phyloP scores from a whole-genome alignment of 2,329 filamentous ascomycete genomes.

The Aspergillus sp. region DNA sequence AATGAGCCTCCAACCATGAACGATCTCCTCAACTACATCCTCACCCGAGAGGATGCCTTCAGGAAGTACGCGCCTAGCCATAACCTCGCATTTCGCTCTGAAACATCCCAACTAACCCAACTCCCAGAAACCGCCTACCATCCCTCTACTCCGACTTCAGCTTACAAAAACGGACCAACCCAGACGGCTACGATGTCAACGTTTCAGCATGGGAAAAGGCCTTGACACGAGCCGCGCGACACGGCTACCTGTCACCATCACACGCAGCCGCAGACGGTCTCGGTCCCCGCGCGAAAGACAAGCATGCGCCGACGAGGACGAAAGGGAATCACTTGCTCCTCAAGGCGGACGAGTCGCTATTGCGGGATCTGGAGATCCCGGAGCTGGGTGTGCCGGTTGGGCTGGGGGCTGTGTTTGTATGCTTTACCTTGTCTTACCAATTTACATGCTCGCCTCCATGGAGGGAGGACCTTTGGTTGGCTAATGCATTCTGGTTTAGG shows the following conservation, averaged over 20 bases:
- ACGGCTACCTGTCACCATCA: conserved; percentile 52
- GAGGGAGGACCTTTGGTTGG: too few species aligned
- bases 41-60: conserved; percentile 53
- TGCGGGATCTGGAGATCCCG: conserved; percentile 61
- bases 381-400: conserved; percentile 75
- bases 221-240: conserved; percentile 57
- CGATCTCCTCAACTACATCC: conserved; percentile 59
- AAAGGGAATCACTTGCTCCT: conserved; percentile 43
- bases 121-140: conserved; percentile 59
- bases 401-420: conserved; percentile 62
- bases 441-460: not conserved
- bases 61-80: conserved; percentile 38
- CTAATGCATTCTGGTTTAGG: conserved; percentile 19
- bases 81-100: too few species aligned
- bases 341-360: conserved; percentile 51
- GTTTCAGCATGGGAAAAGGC: conserved; percentile 68
- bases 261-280: conserved; percentile 19
- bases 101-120: conserved; percentile 2
- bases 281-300: conserved; percentile 6
- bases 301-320: conserved; percentile 7
- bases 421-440: conserved; percentile 10
- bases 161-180: conserved; percentile 63
- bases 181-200: conserved; percentile 77
- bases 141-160: conserved; percentile 85
- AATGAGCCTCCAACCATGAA: conserved; percentile 26